Percentiles rank a stretch among this genome's conserved stretches.
Evolutionary conservation across 805 yeast species (phyloP).

Genomic region (Lachancea mirantina): DNA sequence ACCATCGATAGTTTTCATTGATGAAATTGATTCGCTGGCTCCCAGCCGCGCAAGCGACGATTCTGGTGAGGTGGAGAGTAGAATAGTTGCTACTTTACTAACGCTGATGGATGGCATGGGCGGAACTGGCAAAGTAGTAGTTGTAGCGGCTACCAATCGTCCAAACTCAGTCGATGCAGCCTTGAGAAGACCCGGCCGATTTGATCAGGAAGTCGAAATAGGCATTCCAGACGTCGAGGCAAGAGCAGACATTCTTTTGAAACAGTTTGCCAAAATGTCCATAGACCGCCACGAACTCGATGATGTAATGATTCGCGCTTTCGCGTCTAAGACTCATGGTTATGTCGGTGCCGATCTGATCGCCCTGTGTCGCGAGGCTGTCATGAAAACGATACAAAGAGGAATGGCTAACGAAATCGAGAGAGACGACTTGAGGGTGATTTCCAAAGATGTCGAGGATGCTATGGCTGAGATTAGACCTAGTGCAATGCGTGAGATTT

Average conservation of each 20-base stretch:
- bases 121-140: slow-evolving; percentile 54
- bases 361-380: slow-evolving; percentile 83
- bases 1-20: slow-evolving; percentile 83
- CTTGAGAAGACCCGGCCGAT: slow-evolving; percentile 77
- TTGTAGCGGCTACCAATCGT: slow-evolving; percentile 67
- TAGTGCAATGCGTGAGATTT: slow-evolving; percentile 94
- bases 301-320: slow-evolving; percentile 45
- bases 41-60: slow-evolving; percentile 82
- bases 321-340: slow-evolving; percentile 85
- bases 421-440: slow-evolving; percentile 39
- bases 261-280: slow-evolving; percentile 47
- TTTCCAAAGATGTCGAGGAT: slow-evolving; percentile 50
- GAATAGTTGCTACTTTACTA: slow-evolving; percentile 83
- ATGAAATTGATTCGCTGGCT: slow-evolving; percentile 87
- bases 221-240: slow-evolving; percentile 87
- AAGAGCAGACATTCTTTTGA: slow-evolving; percentile 61
- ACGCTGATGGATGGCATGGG: slow-evolving; percentile 78
- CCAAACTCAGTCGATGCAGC: slow-evolving; percentile 66
- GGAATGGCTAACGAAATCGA: slow-evolving; percentile 34
- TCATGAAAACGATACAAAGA: slow-evolving; percentile 70
- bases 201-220: slow-evolving; percentile 83
- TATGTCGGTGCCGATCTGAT: slow-evolving; percentile 95
- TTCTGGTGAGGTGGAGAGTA: slow-evolving; percentile 79
- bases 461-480: slow-evolving; percentile 83
- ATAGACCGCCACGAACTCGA: slow-evolving; percentile 43